phyloP scores from a whole-genome alignment of 352 stramenopile species.

The Pythium myriotylum region DNA sequence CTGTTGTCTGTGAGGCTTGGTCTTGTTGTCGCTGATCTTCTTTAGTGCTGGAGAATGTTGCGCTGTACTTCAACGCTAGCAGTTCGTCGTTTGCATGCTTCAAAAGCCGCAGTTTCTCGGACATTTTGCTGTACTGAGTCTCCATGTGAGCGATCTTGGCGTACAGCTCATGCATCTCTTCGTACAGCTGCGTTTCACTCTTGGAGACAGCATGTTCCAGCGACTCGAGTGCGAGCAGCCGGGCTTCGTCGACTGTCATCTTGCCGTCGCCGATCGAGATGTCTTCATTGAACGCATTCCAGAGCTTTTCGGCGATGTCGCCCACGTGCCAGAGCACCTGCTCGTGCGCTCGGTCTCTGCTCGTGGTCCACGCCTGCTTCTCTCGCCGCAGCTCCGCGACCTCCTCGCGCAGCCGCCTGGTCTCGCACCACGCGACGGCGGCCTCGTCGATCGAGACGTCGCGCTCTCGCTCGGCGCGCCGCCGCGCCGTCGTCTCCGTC shows the following conservation, averaged over 20 bases:
- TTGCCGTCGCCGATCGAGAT: background rate
- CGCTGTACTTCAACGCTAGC: no score
- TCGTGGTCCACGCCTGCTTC: constrained; percentile 10
- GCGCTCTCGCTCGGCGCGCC: constrained; percentile 27
- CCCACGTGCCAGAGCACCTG: constrained; percentile 31
- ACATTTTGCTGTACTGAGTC: constrained; percentile 15
- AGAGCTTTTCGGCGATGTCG: constrained; percentile 26
- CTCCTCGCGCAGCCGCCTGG: constrained; percentile 14
- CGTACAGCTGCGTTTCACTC: constrained; percentile 27
- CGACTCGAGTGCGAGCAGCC: constrained; percentile 24
- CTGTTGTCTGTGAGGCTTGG: no score
- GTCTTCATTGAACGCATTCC: constrained; percentile 14
- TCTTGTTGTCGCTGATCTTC: no score
- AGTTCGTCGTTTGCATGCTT: constrained; percentile 18
- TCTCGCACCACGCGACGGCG: constrained; percentile 22
- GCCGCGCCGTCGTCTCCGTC: no score
- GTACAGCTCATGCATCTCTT: constrained; percentile 39
- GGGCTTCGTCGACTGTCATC: constrained; percentile 20
- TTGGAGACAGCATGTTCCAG: constrained; percentile 22
- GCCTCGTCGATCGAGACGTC: constrained; percentile 40
- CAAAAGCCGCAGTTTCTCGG: constrained; percentile 20
- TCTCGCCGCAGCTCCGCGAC: constrained; percentile 15
- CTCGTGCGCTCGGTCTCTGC: constrained; percentile 9
- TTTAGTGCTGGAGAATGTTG: no score
- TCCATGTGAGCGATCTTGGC: constrained; percentile 27